These are phyloP conservation scores for Kodamaea restingae DNA, from an alignment of 805 yeast genomes.

Conservation along the genomic window DNA sequence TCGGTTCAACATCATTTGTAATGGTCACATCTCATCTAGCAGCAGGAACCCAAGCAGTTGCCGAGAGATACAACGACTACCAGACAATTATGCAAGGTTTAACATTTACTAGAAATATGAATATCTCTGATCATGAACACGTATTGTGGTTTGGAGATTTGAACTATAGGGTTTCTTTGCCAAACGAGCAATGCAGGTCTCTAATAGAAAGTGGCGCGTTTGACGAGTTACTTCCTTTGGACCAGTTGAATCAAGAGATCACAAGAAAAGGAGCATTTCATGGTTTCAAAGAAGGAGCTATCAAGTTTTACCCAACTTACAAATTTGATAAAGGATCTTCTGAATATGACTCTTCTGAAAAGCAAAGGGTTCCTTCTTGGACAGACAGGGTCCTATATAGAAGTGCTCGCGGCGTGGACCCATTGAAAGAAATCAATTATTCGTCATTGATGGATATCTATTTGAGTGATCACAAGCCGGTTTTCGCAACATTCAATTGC, in stretches of 20 bases:
- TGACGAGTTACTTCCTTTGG: constrained; percentile 56
- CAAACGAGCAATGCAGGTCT: constrained; percentile 64
- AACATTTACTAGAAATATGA: constrained; percentile 70
- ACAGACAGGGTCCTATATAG: constrained; percentile 77
- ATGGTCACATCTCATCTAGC: constrained; percentile 89
- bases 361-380: constrained; percentile 95
- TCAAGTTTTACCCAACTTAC: constrained; percentile 85
- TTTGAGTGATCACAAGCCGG: constrained; percentile 91
- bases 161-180: constrained; percentile 73
- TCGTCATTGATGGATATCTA: constrained; percentile 54
- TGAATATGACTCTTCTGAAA: constrained; percentile 83
- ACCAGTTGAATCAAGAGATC: constrained; percentile 79
- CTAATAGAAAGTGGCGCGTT: constrained; percentile 46
- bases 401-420: constrained; percentile 39
- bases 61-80: constrained; percentile 85
- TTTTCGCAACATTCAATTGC: constrained; percentile 71
- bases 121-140: constrained; percentile 73
- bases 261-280: constrained; percentile 19
- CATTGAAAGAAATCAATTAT: constrained; percentile 61
- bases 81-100: constrained; percentile 71
- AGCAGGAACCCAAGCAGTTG: constrained; percentile 78
- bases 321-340: constrained; percentile 87
- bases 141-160: constrained; percentile 93
- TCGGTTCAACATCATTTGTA: constrained; percentile 48
- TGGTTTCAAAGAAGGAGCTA: constrained; percentile 64